Percentiles rank a stretch among this genome's conserved stretches.
These are phyloP conservation scores for Hymenoscyphus linearis DNA, from an alignment of 2,329 filamentous ascomycete genomes.

Conservation along the genomic window DNA sequence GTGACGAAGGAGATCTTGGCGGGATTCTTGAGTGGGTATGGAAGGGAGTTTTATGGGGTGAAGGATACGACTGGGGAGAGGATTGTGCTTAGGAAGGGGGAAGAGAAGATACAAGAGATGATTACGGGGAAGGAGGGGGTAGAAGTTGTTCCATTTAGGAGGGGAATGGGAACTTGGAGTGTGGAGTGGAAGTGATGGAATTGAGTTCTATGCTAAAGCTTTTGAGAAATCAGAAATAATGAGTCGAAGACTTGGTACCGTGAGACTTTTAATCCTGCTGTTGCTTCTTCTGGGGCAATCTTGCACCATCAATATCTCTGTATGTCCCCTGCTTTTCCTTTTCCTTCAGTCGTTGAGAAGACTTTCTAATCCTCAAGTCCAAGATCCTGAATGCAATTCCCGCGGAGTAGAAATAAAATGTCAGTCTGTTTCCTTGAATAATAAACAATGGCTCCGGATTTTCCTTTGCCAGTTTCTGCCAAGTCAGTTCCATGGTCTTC, in stretches of 20 bases:
- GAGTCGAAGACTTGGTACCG: neutral
- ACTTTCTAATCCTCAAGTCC: too few species aligned
- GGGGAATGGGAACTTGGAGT: constrained; percentile 21
- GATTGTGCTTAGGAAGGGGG: constrained; percentile 24
- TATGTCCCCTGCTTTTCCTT: too few species aligned
- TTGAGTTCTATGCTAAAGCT: neutral
- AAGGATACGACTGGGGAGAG: constrained; percentile 16
- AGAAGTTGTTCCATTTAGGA: constrained; percentile 30
- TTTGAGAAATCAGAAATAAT: neutral
- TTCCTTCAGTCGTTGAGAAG: too few species aligned
- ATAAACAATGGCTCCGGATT: too few species aligned
- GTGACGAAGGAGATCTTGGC: constrained; percentile 50
- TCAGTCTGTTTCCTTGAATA: too few species aligned
- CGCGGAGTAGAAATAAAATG: too few species aligned
- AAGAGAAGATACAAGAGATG: constrained; percentile 27
- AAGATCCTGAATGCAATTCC: too few species aligned
- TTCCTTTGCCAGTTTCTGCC: too few species aligned
- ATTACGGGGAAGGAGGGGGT: constrained; percentile 54
- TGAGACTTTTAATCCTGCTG: neutral
- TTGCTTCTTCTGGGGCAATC: too few species aligned
- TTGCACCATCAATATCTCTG: too few species aligned
- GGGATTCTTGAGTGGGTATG: constrained; percentile 48
- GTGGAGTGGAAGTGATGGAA: constrained; percentile 42
- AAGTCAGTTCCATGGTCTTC: too few species aligned
- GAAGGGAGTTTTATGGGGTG: constrained; percentile 48